These are phyloP conservation scores for Xylona heveae DNA, from an alignment of 495 filamentous ascomycete genomes.

Conservation along the genomic window DNA sequence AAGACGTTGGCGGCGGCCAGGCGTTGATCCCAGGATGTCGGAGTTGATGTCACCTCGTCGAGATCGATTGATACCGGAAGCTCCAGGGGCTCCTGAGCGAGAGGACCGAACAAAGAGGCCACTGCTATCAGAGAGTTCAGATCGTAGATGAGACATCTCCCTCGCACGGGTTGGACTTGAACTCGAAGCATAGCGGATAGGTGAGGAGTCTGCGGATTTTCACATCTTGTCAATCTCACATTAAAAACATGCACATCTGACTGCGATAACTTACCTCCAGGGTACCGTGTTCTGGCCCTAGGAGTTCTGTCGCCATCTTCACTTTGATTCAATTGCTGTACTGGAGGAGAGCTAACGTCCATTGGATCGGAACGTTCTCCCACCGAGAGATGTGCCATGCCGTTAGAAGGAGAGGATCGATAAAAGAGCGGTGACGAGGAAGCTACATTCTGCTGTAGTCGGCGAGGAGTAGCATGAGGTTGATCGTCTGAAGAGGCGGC, in stretches of 20 bases:
- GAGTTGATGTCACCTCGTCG: slow-evolving; percentile 73
- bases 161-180: slow-evolving; percentile 47
- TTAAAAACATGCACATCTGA: slow-evolving; percentile 1
- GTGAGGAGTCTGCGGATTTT: slow-evolving; percentile 53
- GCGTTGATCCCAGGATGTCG: slow-evolving; percentile 44
- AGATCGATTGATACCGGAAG: slow-evolving; percentile 21
- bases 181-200: slow-evolving; percentile 70
- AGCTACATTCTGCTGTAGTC: slow-evolving; percentile 10
- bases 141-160: slow-evolving; percentile 29
- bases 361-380: slow-evolving; percentile 28
- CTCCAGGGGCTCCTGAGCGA: slow-evolving; percentile 25
- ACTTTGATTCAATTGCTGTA: too few species aligned
- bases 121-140: slow-evolving; percentile 51
- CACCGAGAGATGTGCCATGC: slow-evolving; percentile 30
- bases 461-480: slow-evolving; percentile 18
- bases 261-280: slow-evolving; percentile 37
- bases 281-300: slow-evolving; percentile 33
- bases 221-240: background rate
- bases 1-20: slow-evolving; percentile 38
- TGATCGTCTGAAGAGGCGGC: slow-evolving; percentile 22
- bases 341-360: slow-evolving; percentile 44
- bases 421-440: slow-evolving; percentile 73
- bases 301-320: slow-evolving; percentile 53
- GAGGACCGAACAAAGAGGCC: slow-evolving; percentile 63
- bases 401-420: slow-evolving; percentile 50